Evolutionary conservation across 2,329 filamentous ascomycete species (phyloP).

Genomic region (Botrytis elliptica): DNA sequence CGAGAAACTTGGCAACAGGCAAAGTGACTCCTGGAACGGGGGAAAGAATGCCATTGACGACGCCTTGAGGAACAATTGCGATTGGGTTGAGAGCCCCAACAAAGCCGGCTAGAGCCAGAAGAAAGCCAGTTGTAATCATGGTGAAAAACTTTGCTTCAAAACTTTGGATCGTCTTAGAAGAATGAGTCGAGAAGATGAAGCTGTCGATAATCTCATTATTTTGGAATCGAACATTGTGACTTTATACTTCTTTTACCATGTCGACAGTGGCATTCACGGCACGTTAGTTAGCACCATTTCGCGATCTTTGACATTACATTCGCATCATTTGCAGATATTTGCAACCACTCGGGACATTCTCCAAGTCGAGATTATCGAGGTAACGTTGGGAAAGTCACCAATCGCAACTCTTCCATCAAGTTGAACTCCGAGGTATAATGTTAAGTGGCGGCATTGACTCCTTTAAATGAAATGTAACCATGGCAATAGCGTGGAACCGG

Average conservation of each 20-base stretch:
- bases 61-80: not conserved
- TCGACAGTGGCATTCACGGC: not conserved
- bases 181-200: not conserved
- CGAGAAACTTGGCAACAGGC: slow-evolving; percentile 50
- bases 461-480: not conserved
- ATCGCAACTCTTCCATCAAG: not conserved
- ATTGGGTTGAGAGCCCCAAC: not conserved
- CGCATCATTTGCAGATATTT: not conserved
- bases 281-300: not conserved
- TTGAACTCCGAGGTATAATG: not conserved
- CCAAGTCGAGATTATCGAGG: not conserved
- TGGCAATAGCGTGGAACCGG: not conserved
- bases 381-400: not conserved
- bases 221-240: not conserved
- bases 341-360: not conserved
- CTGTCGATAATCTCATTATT: not conserved
- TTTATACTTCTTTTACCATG: not conserved
- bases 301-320: not conserved
- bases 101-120: not conserved
- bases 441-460: not conserved
- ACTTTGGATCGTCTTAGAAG: not conserved
- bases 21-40: not conserved
- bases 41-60: not conserved
- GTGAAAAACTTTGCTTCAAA: not conserved
- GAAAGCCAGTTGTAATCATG: not conserved